Conservation (phyloP, 2,329 filamentous ascomycete species). For the Cladosporium oxysporum region DNA sequence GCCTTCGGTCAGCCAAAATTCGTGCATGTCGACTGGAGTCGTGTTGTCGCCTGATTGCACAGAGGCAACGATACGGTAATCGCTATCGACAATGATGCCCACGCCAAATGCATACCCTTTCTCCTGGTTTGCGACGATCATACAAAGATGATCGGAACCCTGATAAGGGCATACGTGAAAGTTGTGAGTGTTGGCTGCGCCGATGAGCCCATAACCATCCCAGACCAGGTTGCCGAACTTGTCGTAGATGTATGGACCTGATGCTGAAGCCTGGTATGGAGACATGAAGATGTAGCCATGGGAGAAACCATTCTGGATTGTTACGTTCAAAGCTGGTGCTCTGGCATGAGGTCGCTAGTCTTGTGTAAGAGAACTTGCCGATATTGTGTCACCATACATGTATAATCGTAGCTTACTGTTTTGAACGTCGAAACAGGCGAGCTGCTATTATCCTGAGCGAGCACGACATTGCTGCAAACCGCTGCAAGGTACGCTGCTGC, state of each 20-base stretch:
- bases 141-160: conserved; percentile 47
- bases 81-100: conserved; percentile 48
- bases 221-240: conserved; percentile 32
- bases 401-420: conserved; percentile 10
- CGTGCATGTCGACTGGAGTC: conserved; percentile 47
- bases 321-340: conserved; percentile 30
- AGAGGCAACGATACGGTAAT: conserved; percentile 47
- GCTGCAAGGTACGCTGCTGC: conserved; percentile 9
- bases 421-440: conserved; percentile 6
- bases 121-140: conserved; percentile 46
- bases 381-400: background rate
- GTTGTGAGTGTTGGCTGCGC: conserved; percentile 45
- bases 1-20: conserved; percentile 45
- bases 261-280: conserved; percentile 24
- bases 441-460: conserved; percentile 12
- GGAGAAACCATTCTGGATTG: conserved; percentile 23
- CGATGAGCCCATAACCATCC: conserved; percentile 41
- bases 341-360: conserved; percentile 29
- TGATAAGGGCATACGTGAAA: conserved; percentile 49
- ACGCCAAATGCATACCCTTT: conserved; percentile 45
- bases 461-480: background rate
- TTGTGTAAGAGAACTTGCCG: background rate
- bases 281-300: conserved; percentile 31
- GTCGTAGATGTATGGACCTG: conserved; percentile 33
- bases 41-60: conserved; percentile 31